phyloP scores from a whole-genome alignment of 164 flowering plant genomes.

The Vitis rupestris region DNA sequence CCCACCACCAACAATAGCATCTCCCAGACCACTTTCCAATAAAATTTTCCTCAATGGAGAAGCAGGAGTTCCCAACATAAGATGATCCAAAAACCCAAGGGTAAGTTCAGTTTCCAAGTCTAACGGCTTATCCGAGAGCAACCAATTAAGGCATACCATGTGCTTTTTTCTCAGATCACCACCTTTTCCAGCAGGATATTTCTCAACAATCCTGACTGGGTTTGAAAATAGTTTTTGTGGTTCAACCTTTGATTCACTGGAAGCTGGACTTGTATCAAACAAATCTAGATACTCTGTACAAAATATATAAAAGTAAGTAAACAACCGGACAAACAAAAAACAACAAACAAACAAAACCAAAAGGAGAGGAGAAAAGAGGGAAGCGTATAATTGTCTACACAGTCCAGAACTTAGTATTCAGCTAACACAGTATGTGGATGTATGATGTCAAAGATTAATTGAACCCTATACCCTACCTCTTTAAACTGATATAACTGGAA shows the following conservation, averaged over 20 bases:
- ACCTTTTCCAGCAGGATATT: constrained; percentile 87
- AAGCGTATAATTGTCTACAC: too few relatives aligned
- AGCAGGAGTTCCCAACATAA: constrained; percentile 96
- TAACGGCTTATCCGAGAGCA: constrained; percentile 85
- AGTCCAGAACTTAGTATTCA: too few relatives aligned
- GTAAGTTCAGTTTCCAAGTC: constrained; percentile 94
- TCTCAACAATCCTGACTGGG: constrained; percentile 81
- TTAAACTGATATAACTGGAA: too few relatives aligned
- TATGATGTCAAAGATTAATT: too few relatives aligned
- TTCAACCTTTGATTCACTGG: constrained; percentile 60
- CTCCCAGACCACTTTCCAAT: constrained; percentile 92
- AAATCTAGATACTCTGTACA: constrained; percentile 70
- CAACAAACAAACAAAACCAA: too few relatives aligned
- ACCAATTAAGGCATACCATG: constrained; percentile 98
- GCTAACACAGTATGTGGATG: too few relatives aligned
- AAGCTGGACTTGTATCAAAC: constrained; percentile 78
- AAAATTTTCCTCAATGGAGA: constrained; percentile 89
- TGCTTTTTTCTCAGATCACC: constrained; percentile 85
- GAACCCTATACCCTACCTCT: too few relatives aligned
- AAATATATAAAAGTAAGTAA: too few relatives aligned
- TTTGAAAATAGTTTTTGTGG: constrained; percentile 72
- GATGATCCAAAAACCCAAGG: constrained; percentile 93
- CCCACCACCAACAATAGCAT: constrained; percentile 95
- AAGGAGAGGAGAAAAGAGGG: too few relatives aligned
- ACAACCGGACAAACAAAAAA: too few relatives aligned